Conservation (phyloP, 257 asterid species). For the Catharanthus roseus region DNA sequence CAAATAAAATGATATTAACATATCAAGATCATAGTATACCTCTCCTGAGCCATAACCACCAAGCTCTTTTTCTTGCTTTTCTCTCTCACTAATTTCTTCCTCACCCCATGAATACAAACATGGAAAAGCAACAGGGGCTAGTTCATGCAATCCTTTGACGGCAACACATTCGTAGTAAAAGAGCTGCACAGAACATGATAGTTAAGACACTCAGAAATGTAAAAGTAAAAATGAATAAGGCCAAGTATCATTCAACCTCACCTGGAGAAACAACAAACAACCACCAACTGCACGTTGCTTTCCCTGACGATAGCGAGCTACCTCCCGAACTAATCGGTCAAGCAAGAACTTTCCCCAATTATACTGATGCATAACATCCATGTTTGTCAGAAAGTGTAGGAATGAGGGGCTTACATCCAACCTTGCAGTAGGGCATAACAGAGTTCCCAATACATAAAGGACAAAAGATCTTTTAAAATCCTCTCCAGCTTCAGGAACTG, state of each 20-base stretch:
- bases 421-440: conserved; percentile 92
- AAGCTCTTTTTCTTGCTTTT: conserved; percentile 86
- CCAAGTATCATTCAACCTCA: conserved; percentile 21
- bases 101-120: conserved; percentile 96
- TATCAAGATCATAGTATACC: conserved; percentile 38
- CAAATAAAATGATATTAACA: conserved; percentile 5
- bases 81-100: conserved; percentile 96
- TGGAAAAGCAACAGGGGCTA: conserved; percentile 82
- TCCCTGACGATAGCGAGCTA: conserved; percentile 97
- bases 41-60: conserved; percentile 98
- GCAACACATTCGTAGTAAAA: conserved; percentile 97
- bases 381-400: conserved; percentile 83
- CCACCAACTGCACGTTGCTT: conserved; percentile 99
- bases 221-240: conserved; percentile 3
- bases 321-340: conserved; percentile 92
- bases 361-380: conserved; percentile 85
- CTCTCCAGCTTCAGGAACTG: conserved; percentile 91
- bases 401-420: conserved; percentile 97
- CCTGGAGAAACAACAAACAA: conserved; percentile 97
- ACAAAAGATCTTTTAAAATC: conserved; percentile 95
- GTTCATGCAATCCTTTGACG: conserved; percentile 80
- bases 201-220: conserved; percentile 6
- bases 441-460: conserved; percentile 90
- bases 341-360: conserved; percentile 98
- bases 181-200: conserved; percentile 46